Conservation (phyloP, 371 early-diverging fungal species). For the Nematocida minor region DNA sequence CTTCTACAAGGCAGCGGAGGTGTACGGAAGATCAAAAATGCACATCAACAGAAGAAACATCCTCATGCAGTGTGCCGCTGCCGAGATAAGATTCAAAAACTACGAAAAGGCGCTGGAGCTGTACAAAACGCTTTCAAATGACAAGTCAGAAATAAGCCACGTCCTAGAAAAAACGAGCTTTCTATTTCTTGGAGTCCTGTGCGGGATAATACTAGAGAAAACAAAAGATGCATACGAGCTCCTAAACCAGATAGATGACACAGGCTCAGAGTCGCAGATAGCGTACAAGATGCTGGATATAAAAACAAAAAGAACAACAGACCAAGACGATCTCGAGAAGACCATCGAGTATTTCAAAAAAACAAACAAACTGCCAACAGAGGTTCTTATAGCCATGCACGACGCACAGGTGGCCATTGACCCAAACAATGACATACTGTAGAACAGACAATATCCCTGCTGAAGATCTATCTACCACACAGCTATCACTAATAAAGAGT, state of each 20-base stretch:
- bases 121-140: conserved; percentile 19
- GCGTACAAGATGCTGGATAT: conserved; percentile 32
- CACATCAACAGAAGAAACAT: conserved; percentile 38
- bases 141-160: conserved; percentile 15
- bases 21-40: conserved; percentile 40
- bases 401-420: conserved; percentile 44
- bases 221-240: conserved; percentile 22
- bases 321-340: conserved; percentile 33
- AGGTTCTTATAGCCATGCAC: conserved; percentile 7
- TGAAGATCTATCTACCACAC: too few relatives aligned
- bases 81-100: conserved; percentile 34
- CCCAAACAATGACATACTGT: conserved; percentile 46
- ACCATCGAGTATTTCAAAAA: conserved; percentile 29
- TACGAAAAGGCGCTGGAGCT: conserved; percentile 42
- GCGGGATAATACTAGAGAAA: conserved; percentile 28
- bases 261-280: conserved; percentile 22
- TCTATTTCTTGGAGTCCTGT: conserved; percentile 21
- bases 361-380: conserved; percentile 27
- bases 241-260: conserved; percentile 40
- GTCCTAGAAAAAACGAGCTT: conserved; percentile 38
- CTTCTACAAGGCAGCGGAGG: conserved; percentile 31
- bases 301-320: not conserved
- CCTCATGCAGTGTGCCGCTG: conserved; percentile 30
- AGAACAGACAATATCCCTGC: too few relatives aligned
- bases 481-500: too few relatives aligned